A percentile compares a stretch with the other conserved stretches of the same genome.
phyloP scores from a whole-genome alignment of 768 basidiomycete species.

The Polyporus arcularius region DNA sequence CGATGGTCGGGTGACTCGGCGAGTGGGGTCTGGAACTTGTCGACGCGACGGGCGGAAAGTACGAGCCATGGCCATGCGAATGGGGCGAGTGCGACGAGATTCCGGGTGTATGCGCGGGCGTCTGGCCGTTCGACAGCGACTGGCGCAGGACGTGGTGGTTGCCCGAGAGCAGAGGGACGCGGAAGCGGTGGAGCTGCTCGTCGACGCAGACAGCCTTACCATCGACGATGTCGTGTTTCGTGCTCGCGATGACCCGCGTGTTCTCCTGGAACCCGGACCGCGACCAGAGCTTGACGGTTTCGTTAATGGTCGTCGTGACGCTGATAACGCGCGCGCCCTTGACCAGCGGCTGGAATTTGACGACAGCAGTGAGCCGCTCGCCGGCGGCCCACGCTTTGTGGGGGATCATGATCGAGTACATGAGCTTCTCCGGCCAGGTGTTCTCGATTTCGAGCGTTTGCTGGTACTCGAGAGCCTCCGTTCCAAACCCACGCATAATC shows the following conservation, averaged over 20 bases:
- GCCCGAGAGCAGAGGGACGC: constrained; percentile 24
- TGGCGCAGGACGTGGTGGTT: constrained; percentile 11
- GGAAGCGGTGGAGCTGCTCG: constrained; percentile 31
- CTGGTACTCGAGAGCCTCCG: constrained; percentile 91
- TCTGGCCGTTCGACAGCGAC: not conserved
- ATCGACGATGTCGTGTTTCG: constrained; percentile 67
- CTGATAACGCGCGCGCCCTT: constrained; percentile 80
- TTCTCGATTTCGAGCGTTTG: constrained; percentile 96
- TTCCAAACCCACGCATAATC: constrained; percentile 71
- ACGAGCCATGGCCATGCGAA: constrained; percentile 6
- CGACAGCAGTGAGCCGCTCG: constrained; percentile 75
- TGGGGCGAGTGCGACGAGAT: not conserved
- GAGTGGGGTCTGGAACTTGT: constrained; percentile 15
- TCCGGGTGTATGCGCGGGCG: not conserved
- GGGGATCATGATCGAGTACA: constrained; percentile 92
- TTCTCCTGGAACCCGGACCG: constrained; percentile 60
- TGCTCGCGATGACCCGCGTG: constrained; percentile 58
- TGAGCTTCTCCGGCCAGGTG: constrained; percentile 96
- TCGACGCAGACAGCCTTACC: constrained; percentile 47
- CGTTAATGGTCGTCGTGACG: constrained; percentile 70
- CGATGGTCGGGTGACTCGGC: constrained; percentile 16
- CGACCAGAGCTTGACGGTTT: constrained; percentile 64
- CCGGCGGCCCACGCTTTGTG: constrained; percentile 96
- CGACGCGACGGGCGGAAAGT: constrained; percentile 19
- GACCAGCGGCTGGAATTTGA: constrained; percentile 84